Conservation (phyloP, 164 flowering plant genomes). For the Vitis cinerea region DNA sequence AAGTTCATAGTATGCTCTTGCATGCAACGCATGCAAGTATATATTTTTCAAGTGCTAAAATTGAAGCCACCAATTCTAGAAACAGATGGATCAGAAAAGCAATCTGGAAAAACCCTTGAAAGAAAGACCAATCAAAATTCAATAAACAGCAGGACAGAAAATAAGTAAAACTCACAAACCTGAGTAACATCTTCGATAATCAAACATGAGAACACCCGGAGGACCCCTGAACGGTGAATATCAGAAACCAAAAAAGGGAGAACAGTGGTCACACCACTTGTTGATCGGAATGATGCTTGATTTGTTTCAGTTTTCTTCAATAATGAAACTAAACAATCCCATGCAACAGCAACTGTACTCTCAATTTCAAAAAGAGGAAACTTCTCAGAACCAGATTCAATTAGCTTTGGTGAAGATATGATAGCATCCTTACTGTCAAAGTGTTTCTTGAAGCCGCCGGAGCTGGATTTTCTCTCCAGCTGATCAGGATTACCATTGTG, state of each 20-base stretch:
- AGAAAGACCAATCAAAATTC: background rate
- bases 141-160: constrained; percentile 3
- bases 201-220: constrained; percentile 79
- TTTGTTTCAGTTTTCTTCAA: constrained; percentile 87
- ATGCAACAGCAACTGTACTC: constrained; percentile 71
- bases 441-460: constrained; percentile 85
- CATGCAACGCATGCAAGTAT: too few species aligned
- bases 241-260: constrained; percentile 87
- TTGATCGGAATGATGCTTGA: constrained; percentile 77
- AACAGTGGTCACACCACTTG: constrained; percentile 71
- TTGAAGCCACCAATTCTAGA: background rate
- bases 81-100: background rate
- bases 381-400: constrained; percentile 79
- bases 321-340: constrained; percentile 91
- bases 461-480: constrained; percentile 53
- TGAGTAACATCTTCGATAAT: constrained; percentile 84
- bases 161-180: constrained; percentile 39
- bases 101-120: background rate
- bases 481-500: constrained; percentile 30
- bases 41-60: background rate
- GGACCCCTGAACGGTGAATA: constrained; percentile 84
- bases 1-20: background rate
- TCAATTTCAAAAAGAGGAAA: constrained; percentile 80
- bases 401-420: constrained; percentile 79
- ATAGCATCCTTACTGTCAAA: constrained; percentile 76